Base-by-base conservation (phyloP, 2,329 filamentous ascomycete genomes). In the Ophiostoma tasmaniense region DNA sequence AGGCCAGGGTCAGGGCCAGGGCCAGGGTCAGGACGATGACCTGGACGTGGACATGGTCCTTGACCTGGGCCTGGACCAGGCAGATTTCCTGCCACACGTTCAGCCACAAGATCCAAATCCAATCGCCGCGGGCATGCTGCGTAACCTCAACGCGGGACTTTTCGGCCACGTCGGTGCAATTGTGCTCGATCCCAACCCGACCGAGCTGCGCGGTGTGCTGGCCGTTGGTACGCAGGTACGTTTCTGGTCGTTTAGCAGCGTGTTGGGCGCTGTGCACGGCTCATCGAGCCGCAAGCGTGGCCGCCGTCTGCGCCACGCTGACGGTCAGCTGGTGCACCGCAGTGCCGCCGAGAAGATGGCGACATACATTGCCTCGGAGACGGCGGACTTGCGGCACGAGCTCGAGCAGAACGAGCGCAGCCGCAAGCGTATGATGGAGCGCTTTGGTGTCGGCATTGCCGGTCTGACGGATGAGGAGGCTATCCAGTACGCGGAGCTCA, bases 331-430 rank as follows among this genome's bases (percentile, higher is more conserved):
- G 7, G 79, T 79, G 20, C 81, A 80, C 67, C 83, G 85, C 62
- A 81, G 84, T 4, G 78, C 14, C 25, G 86, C 91, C 61, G 89
- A 87, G 22, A 88, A 90, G 30, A 82, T 97, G 45, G 87, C 89
- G 70, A 89, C 90, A 72, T 93, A 93, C 75, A 98, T 98, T 71
- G 89, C 89, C 55, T 90, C 91, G n/a, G 94, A 98, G 77, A 86
- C 90, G 73, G 84, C 88, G 61, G 93, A 97, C 76, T 83, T 97
- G 68, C 89, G 90, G 68, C 33, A 85, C 10, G 92, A 96, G 75
- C 87, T 89, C 73, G 81, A 88, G 39, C 84, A 87, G 61, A 85
- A 87, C 52, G 83, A 83, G 30, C 89, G 88, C 69, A 89, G 96
- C 75, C 83, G 87, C 68, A 85, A 87, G 20, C 87, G 88, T 30